Base-by-base conservation (phyloP, 192 early-diverging fungal species). In the Podila epigama region DNA sequence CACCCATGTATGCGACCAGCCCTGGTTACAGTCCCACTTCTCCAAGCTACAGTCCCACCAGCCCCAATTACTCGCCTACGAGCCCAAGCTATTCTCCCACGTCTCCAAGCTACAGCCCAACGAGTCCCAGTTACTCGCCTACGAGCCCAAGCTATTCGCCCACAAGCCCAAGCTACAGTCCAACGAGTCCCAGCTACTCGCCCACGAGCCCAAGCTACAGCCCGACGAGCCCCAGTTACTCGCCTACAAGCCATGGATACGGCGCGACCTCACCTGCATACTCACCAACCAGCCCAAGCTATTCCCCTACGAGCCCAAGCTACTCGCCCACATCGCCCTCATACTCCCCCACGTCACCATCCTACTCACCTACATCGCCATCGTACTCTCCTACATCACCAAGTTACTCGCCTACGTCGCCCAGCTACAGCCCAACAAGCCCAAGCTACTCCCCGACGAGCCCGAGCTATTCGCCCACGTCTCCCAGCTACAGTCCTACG, bases 311-410 rank as follows among this genome's bases (percentile, higher is more conserved):
- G 11, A 84, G 84, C 56, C 88, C 88, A 16, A 72, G 67, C 59
- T 96, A 97, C 75, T 87, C 84, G 20, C 95, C 92, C 4, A 90
- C 92, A n/a, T 86, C 84, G 0, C 91, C 92, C 9, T 82, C 81
- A 57, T 94, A 93, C 68, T 89, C 87, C 27, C 89, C 88, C 12
- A 89, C 89, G 3, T 81, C 39, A 90, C 90, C 10, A 80, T 70
- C 25, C 36, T 92, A 93, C 69, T 85, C 85, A 7, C 91, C 92
- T 15, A 88, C 91, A 5, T 84, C 82, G 12, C 91, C 90, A 33
- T 63, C 69, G 36, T 92, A 90, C 60, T 68, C 62, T 5, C 90
- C 89, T 33, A 90, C 92, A 5, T 83, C 75, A 2, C 93, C 93
- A 4, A 83, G 80, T 7, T 96, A 96, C 70, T 87, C 83, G 20